These are phyloP conservation scores for Hydrangea macrophylla DNA, from an alignment of 148 eudicot genomes.

Conservation along the genomic window DNA sequence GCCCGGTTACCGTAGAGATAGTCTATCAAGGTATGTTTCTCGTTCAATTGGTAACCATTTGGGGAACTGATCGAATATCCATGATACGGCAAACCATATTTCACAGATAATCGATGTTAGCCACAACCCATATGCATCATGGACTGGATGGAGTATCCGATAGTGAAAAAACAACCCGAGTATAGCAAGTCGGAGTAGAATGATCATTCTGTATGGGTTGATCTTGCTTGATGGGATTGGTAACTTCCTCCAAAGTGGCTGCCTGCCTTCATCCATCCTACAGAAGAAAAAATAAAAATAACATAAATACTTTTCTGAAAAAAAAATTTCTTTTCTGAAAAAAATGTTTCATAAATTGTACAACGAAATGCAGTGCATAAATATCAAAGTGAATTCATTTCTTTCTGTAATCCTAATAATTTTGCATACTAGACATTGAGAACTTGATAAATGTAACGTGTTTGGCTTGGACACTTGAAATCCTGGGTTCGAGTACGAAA, in stretches of 20 bases:
- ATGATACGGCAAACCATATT: conserved; percentile 92
- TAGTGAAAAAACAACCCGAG: conserved; percentile 87
- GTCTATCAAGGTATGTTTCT: conserved; percentile 92
- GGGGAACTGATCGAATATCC: conserved; percentile 97
- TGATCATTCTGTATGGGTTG: conserved; percentile 84
- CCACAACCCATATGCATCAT: conserved; percentile 90
- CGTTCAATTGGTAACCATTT: conserved; percentile 91
- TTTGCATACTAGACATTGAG: too few relatives aligned
- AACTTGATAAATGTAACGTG: too few relatives aligned
- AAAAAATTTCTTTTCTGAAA: neutral
- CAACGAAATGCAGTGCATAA: neutral
- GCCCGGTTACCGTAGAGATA: conserved; percentile 65
- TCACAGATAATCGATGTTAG: conserved; percentile 92
- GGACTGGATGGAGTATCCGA: conserved; percentile 82
- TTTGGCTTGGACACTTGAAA: too few relatives aligned
- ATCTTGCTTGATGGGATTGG: conserved; percentile 95
- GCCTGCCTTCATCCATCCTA: conserved; percentile 99
- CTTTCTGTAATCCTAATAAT: too few relatives aligned
- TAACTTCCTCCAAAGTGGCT: conserved; percentile 87
- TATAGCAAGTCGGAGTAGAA: conserved; percentile 68
- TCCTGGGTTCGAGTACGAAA: too few relatives aligned
- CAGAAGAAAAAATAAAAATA: conserved; percentile 11
- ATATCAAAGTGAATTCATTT: too few relatives aligned
- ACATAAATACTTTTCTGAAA: neutral
- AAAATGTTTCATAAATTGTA: neutral